These are phyloP conservation scores for Pleurotus giganteus DNA, from an alignment of 768 basidiomycete genomes.

Conservation along the genomic window DNA sequence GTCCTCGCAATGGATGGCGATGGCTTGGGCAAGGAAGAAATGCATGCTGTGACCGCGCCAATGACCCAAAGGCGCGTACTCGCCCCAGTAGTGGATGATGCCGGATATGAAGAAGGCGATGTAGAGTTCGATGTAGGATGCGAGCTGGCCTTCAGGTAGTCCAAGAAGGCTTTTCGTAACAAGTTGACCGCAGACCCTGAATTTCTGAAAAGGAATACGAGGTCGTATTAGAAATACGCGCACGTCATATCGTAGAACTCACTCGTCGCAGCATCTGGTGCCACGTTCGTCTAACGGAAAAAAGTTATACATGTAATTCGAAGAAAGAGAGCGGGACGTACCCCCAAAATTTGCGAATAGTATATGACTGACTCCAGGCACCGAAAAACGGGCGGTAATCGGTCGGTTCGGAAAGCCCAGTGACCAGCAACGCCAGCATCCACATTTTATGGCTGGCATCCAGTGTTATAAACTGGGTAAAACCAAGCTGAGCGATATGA, in stretches of 20 bases:
- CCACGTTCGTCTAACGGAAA: conserved; percentile 23
- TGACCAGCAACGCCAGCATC: background rate
- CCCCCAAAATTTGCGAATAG: conserved; percentile 34
- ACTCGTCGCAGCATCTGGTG: conserved; percentile 29
- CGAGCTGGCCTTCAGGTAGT: conserved; percentile 11
- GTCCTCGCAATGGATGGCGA: conserved; percentile 31
- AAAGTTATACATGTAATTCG: background rate
- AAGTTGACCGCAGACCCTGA: background rate
- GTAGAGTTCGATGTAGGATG: conserved; percentile 27
- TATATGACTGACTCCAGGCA: conserved; percentile 24
- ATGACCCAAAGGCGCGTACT: conserved; percentile 15
- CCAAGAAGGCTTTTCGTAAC: background rate
- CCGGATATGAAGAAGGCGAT: conserved; percentile 30
- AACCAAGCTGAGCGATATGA: background rate
- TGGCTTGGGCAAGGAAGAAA: conserved; percentile 27
- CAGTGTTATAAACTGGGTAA: background rate
- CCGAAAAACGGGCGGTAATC: conserved; percentile 29
- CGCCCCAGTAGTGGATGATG: conserved; percentile 23
- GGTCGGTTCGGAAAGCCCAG: conserved; percentile 12
- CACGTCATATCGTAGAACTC: background rate
- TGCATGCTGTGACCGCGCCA: conserved; percentile 14
- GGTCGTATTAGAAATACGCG: background rate
- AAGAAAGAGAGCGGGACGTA: conserved; percentile 8
- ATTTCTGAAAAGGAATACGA: conserved; percentile 14
- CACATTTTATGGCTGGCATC: background rate